These are phyloP conservation scores for Sextonia rubra DNA, from an alignment of 164 flowering plant species.

Conservation along the genomic window DNA sequence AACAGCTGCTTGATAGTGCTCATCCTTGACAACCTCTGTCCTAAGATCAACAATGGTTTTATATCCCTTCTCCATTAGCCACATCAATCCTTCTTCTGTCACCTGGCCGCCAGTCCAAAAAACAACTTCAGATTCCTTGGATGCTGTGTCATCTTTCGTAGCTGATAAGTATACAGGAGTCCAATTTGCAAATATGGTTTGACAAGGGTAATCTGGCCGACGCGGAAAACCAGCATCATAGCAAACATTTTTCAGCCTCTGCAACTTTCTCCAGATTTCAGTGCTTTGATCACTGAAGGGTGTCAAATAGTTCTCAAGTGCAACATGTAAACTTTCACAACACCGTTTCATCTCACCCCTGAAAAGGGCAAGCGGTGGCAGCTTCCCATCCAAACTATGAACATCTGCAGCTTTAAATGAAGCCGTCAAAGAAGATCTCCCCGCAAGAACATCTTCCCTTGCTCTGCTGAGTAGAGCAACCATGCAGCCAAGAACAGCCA, in stretches of 20 bases:
- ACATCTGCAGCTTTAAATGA: conserved; percentile 40
- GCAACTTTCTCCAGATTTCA: conserved; percentile 84
- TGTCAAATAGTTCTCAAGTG: conserved; percentile 69
- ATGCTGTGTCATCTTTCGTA: conserved; percentile 39
- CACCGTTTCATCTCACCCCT: conserved; percentile 91
- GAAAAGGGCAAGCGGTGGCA: conserved; percentile 86
- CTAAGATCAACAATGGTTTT: conserved; percentile 90
- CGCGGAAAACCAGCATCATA: conserved; percentile 94
- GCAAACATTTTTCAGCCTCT: conserved; percentile 82
- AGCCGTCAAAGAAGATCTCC: conserved; percentile 57
- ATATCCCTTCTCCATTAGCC: conserved; percentile 68
- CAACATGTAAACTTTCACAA: conserved; percentile 78
- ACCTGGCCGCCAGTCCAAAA: conserved; percentile 94
- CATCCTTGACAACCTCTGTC: conserved; percentile 77
- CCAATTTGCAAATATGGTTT: conserved; percentile 84
- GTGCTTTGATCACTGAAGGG: conserved; percentile 54
- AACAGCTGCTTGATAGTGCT: conserved; percentile 51
- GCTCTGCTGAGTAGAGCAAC: conserved; percentile 80
- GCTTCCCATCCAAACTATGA: conserved; percentile 47
- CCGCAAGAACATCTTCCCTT: conserved; percentile 79
- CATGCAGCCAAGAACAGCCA: conserved; percentile 81
- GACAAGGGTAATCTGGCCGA: conserved; percentile 58
- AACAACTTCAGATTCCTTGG: conserved; percentile 49
- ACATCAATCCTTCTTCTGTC: conserved; percentile 77
- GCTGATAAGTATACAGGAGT: conserved; percentile 52